Conservation (phyloP, 495 filamentous ascomycete genomes). For the Penicillium paradoxum region DNA sequence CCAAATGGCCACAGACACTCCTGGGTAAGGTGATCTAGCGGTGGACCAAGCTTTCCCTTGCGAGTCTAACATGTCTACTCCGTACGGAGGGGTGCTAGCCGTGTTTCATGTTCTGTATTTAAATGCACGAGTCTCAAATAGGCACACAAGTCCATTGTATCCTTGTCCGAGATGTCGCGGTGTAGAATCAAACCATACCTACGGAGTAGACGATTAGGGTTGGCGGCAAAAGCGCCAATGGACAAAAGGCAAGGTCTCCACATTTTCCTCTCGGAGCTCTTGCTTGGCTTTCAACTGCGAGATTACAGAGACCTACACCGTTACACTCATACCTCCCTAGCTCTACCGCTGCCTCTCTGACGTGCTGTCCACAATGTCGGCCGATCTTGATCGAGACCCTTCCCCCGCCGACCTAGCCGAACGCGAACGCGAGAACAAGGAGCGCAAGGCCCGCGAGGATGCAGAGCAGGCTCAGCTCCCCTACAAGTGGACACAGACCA, state of each 20-base stretch:
- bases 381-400: conserved; percentile 37
- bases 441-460: conserved; percentile 69
- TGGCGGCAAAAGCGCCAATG: conserved; percentile 9
- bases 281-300: neutral
- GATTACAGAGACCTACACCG: neutral
- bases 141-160: neutral
- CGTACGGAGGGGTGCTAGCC: neutral
- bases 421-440: conserved; percentile 54
- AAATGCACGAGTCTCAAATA: neutral
- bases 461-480: conserved; percentile 88
- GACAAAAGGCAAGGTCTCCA: conserved; percentile 2
- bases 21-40: neutral
- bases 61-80: neutral
- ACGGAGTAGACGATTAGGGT: conserved; percentile 2
- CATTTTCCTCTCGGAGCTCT: conserved; percentile 1
- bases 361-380: conserved; percentile 19
- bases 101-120: conserved; percentile 1
- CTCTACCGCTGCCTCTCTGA: neutral
- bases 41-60: neutral
- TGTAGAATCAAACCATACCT: neutral
- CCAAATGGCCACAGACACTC: neutral
- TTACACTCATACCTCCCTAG: neutral
- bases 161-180: neutral
- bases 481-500: conserved; percentile 98
- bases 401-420: conserved; percentile 48